Evolutionary conservation across 2,329 filamentous ascomycete genomes (phyloP).

Genomic region (Magnaporthales sp.): DNA sequence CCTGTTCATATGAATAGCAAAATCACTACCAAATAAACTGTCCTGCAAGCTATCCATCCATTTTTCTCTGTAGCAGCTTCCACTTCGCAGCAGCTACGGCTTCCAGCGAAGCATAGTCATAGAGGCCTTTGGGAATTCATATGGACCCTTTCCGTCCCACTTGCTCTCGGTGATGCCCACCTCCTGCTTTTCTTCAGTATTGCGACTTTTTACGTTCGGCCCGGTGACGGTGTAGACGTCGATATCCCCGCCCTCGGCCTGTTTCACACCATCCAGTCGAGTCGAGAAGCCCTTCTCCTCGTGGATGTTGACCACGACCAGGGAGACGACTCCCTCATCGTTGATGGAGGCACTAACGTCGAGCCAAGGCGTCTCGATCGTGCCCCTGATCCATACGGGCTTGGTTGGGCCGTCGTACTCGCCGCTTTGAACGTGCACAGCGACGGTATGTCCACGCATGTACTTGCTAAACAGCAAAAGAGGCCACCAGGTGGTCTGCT

Average conservation of each 20-base stretch:
- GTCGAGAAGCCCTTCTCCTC: constrained; percentile 51
- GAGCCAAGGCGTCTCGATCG: constrained; percentile 61
- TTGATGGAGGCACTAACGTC: constrained; percentile 56
- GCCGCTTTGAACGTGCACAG: constrained; percentile 52
- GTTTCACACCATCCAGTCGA: constrained; percentile 45
- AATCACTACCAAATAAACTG: neutral
- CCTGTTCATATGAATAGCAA: neutral
- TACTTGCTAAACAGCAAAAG: constrained; percentile 59
- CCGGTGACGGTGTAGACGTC: constrained; percentile 57
- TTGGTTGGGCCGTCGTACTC: constrained; percentile 60
- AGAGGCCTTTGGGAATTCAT: constrained; percentile 60
- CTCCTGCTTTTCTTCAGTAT: constrained; percentile 54
- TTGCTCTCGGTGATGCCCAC: constrained; percentile 34
- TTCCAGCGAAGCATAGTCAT: constrained; percentile 55
- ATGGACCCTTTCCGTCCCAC: constrained; percentile 56
- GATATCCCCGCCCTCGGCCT: constrained; percentile 30
- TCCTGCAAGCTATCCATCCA: neutral
- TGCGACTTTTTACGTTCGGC: constrained; percentile 45
- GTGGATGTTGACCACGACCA: constrained; percentile 67
- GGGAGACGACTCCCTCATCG: constrained; percentile 48
- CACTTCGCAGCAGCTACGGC: constrained; percentile 4
- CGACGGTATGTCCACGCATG: constrained; percentile 66
- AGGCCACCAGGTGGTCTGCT: constrained; percentile 71
- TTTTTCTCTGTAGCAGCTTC: neutral
- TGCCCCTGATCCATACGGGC: constrained; percentile 55